Base-by-base conservation (phyloP, 306 rosid species). In the Boehmeria nivea region DNA sequence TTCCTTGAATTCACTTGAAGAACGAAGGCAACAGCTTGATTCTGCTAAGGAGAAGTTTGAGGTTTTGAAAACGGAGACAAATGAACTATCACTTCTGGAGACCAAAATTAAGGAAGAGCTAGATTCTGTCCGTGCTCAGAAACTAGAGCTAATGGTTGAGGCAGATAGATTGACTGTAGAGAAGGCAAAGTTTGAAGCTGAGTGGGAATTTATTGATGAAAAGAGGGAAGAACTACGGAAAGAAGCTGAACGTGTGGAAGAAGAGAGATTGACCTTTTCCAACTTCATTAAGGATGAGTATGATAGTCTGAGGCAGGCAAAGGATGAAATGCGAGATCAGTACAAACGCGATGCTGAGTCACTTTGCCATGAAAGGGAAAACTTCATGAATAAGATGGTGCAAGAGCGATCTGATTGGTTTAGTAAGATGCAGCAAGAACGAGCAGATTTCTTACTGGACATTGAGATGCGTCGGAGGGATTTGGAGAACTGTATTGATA, bases 171-270 rank as follows among this genome's bases (percentile, higher is more conserved):
- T 87, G 74, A 66, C 83, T 65, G 73, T 59, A 25, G 99, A 93
- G 81, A 93, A 87, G 74, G 84, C 95, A 15, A 85, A 87, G 63
- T 93, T 93, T 72, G 99, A 93, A 83, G 70, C 71, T 48, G 96
- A 93, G 76, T 93, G 99, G 99, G 99, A 93, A 53, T 74, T 70
- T 59, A 85, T 93, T 67, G 99, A 93, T 69, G 99, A 83, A 26
- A 87, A 93, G 66, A 82, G 85, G 66, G 94, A 83, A 60, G 89
- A 77, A 71, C 70, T 87, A 68, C 58, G 7, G 24, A 83, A 73
- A 59, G 94, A 85, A 81, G 95, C 75, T 19, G 88, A 81, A 46
- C 19, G 37, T 44, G 69, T 93, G 27, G 81, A 81, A 57, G 79
- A 80, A 63, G 94, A 93, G 80, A 83, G 85, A 77, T 25, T 63